Percentiles rank a stretch among this genome's conserved stretches.
Evolutionary conservation across 257 asterid species (phyloP).

Genomic region (Catharanthus roseus): DNA sequence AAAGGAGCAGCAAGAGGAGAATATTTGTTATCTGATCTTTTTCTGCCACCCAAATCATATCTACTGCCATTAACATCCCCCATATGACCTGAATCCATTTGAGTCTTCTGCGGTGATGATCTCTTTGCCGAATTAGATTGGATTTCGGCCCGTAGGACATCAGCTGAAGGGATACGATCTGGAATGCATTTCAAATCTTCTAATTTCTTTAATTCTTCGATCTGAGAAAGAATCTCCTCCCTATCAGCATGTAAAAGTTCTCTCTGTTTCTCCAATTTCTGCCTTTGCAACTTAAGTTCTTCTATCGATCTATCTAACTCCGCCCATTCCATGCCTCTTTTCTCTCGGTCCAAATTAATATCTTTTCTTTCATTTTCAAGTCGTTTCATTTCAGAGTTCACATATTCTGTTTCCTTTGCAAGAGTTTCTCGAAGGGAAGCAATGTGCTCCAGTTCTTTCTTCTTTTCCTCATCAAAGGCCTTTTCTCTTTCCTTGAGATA

Average conservation of each 20-base stretch:
- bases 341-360: slow-evolving; percentile 70
- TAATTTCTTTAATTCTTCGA: slow-evolving; percentile 62
- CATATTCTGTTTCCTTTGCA: slow-evolving; percentile 70
- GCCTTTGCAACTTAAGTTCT: slow-evolving; percentile 78
- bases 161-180: slow-evolving; percentile 52
- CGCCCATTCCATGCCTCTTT: slow-evolving; percentile 79
- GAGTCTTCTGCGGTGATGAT: slow-evolving; percentile 26
- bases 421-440: slow-evolving; percentile 51
- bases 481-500: slow-evolving; percentile 58
- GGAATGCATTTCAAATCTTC: slow-evolving; percentile 64
- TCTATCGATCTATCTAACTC: slow-evolving; percentile 68
- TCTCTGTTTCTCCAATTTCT: slow-evolving; percentile 89
- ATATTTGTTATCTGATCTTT: slow-evolving; percentile 38
- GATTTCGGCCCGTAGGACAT: slow-evolving; percentile 41
- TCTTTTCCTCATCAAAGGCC: slow-evolving; percentile 67
- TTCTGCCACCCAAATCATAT: slow-evolving; percentile 23
- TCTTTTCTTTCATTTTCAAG: slow-evolving; percentile 69
- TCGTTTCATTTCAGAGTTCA: slow-evolving; percentile 60
- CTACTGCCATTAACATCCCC: slow-evolving; percentile 41
- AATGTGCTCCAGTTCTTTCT: slow-evolving; percentile 59
- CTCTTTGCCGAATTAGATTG: slow-evolving; percentile 32
- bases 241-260: slow-evolving; percentile 79
- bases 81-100: slow-evolving; percentile 27
- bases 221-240: slow-evolving; percentile 68
- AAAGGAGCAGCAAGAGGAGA: slow-evolving; percentile 76